Conservation (phyloP, 345 rosid species). For the Populus davidiana region DNA sequence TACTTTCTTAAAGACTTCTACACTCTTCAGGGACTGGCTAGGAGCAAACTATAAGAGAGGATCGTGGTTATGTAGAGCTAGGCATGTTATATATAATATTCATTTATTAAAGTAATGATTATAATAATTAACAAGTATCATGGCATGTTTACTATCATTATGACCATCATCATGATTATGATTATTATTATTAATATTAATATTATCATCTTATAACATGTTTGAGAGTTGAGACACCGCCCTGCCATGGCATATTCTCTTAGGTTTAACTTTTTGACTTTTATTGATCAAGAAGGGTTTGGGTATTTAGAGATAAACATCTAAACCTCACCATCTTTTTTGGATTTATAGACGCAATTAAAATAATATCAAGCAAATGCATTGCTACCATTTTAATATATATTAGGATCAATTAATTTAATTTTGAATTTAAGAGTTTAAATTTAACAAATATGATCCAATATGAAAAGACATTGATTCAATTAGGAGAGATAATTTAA, state of each 20-base stretch:
- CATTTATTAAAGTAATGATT: slow-evolving; percentile 10
- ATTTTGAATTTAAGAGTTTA: no score
- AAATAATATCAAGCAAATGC: no score
- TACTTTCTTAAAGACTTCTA: slow-evolving; percentile 14
- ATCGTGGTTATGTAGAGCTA: slow-evolving; percentile 10
- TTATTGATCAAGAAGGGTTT: not conserved
- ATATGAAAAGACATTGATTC: no score
- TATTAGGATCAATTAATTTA: no score
- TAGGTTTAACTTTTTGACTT: not conserved
- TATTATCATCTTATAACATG: not conserved
- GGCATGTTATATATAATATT: slow-evolving; percentile 10
- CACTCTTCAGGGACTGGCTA: not conserved
- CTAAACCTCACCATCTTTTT: no score
- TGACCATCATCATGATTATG: slow-evolving; percentile 6
- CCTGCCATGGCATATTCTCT: not conserved
- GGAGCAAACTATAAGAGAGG: not conserved
- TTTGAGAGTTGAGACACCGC: not conserved
- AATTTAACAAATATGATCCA: no score
- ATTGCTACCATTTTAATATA: no score
- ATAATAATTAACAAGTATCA: slow-evolving; percentile 11
- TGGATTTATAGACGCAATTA: no score
- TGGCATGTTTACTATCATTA: slow-evolving; percentile 1
- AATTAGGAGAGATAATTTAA: no score
- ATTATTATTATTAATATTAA: not conserved
- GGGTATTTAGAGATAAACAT: not conserved